Evolutionary conservation across 495 filamentous ascomycete genomes (phyloP), one percentile per base, ranked within the genome.

Genomic region (Aspergillus bridgeri): DNA sequence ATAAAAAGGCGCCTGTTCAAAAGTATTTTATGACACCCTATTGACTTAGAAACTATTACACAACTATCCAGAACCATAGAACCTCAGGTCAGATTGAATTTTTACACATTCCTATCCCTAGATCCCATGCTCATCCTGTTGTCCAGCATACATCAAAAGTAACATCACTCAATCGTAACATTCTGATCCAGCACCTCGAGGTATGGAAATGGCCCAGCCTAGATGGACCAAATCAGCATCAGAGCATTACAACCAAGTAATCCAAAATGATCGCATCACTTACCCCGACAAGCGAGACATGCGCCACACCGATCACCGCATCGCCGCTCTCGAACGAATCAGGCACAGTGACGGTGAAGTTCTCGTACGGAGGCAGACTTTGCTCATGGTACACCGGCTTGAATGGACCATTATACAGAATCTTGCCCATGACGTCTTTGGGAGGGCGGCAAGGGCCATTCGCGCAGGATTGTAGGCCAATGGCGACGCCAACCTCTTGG

Each of bases 281-380:
- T 66, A 76, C 73, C 13, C 73, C 73, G 17, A 73, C 53, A n/a
- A 74, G 55, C 7, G 70, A 51, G 4, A 66, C 63, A 57, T 75
- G 73, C 0, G 73, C 71, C 5, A 76, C 64, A 19, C 67, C 69
- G 13, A 76, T 53, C 29, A 72, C 54, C 3, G 61, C 72, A 5
- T 57, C 53, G 0, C 71, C 71, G 8, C 42, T 18, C 2, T 57
- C 48, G 13, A 62, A 43, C 5, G 6, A 25, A 0, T 56, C 52
- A 0, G 73, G 73, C 13, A 76, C 48, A 0, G 33, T 69, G 8
- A 76, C 66, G 6, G 70, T 69, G 56, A 73, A 74, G 69, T 76
- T 76, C 65, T 76, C 54, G 42, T 74, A 76, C 1, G 71, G 73
- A 17, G 61, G 56, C 8, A 20, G 19, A 47, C 42, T 33, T n/a